Evolutionary conservation across 257 asterid genomes (phyloP).

Genomic region (Penstemon barbatus): DNA sequence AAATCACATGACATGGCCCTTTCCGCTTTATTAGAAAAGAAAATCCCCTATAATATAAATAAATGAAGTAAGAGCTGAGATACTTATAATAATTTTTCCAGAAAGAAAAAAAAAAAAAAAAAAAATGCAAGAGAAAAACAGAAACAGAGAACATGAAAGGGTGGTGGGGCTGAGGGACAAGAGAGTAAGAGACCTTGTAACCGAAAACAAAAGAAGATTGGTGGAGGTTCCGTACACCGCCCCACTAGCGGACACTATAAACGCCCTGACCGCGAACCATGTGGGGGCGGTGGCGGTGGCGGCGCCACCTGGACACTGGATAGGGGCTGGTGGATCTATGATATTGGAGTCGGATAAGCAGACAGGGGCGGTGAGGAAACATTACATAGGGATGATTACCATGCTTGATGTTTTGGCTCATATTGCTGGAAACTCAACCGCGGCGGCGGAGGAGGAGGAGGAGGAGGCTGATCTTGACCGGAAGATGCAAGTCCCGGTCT

Average conservation of each 20-base stretch:
- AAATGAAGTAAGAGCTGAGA: too few relatives aligned
- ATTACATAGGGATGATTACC: slow-evolving; percentile 87
- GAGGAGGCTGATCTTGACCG: slow-evolving; percentile 44
- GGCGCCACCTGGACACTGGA: slow-evolving; percentile 99
- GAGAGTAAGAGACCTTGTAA: slow-evolving; percentile 56
- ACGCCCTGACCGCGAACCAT: slow-evolving; percentile 63
- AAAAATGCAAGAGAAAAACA: too few relatives aligned
- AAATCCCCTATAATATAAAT: too few relatives aligned
- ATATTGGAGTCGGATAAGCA: slow-evolving; percentile 82
- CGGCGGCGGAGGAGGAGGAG: slow-evolving; percentile 26
- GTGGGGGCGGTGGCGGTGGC: slow-evolving; percentile 84
- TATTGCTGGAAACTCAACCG: slow-evolving; percentile 51
- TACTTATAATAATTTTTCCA: too few relatives aligned
- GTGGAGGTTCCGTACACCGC: slow-evolving; percentile 96
- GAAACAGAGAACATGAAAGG: not conserved
- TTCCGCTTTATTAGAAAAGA: too few relatives aligned
- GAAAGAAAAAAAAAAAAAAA: too few relatives aligned
- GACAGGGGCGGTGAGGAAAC: slow-evolving; percentile 88
- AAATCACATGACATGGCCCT: too few relatives aligned
- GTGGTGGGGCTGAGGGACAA: slow-evolving; percentile 40
- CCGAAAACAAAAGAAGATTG: slow-evolving; percentile 46
- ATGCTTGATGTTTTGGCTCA: slow-evolving; percentile 84
- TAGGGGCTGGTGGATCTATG: slow-evolving; percentile 98
- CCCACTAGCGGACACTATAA: slow-evolving; percentile 72
- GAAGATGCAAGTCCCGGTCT: slow-evolving; percentile 71